Conservation (phyloP, 306 rosid genomes). For the Corylus americana region DNA sequence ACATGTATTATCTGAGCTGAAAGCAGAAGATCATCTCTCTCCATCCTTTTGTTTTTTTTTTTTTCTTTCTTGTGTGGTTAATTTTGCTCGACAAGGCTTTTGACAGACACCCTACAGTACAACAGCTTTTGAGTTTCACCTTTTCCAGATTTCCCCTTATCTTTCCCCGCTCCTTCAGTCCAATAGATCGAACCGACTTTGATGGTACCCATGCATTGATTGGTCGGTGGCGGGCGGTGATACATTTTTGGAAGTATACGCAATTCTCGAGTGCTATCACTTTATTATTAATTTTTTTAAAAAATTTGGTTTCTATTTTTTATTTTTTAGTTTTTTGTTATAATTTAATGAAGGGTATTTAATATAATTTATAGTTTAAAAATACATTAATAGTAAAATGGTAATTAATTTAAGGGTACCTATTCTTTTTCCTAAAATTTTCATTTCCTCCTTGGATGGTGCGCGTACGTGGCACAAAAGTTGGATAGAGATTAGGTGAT, state of each 20-base stretch:
- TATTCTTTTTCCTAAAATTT: background rate
- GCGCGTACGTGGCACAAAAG: background rate
- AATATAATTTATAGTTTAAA: too few relatives aligned
- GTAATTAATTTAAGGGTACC: too few relatives aligned
- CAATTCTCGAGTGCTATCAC: too few relatives aligned
- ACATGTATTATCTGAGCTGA: background rate
- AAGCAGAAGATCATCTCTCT: background rate
- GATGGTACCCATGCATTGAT: constrained; percentile 23
- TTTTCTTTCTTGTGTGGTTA: background rate
- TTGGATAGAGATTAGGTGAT: constrained; percentile 21
- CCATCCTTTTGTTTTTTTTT: background rate
- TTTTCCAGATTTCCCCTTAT: constrained; percentile 11
- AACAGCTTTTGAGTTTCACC: background rate
- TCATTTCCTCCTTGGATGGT: background rate
- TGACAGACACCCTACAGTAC: background rate
- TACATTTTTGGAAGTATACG: too few relatives aligned
- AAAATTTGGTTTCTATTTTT: too few relatives aligned
- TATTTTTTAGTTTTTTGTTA: too few relatives aligned
- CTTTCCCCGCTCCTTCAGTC: too few relatives aligned
- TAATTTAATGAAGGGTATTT: too few relatives aligned
- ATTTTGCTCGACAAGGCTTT: constrained; percentile 27
- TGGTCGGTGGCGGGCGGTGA: constrained; percentile 9
- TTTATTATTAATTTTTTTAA: too few relatives aligned
- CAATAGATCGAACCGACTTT: background rate
- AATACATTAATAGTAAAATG: too few relatives aligned